Evolutionary conservation across 1,284 basidiomycete species (phyloP).

Genomic region (Puccinia brachypodii): DNA sequence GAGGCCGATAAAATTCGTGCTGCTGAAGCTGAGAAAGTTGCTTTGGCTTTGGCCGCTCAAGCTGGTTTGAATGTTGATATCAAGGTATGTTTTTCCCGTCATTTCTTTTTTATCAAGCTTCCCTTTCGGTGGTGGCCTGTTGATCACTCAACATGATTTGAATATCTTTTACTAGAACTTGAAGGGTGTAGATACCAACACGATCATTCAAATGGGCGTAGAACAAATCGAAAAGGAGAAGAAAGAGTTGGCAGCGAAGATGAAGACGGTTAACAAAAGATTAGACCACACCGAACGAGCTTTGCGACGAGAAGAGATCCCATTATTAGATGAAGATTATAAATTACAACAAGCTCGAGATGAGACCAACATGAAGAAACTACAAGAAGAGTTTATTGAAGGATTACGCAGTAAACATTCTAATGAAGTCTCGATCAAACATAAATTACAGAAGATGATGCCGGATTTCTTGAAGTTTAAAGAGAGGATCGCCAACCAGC

Average conservation of each 20-base stretch:
- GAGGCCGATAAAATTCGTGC: conserved; percentile 79
- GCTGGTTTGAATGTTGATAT: conserved; percentile 82
- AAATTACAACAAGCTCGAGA: conserved; percentile 78
- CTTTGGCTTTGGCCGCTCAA: conserved; percentile 78
- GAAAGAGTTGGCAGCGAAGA: conserved; percentile 77
- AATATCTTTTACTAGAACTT: conserved; percentile 64
- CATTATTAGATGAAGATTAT: conserved; percentile 83
- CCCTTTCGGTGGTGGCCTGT: background rate
- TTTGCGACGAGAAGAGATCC: conserved; percentile 88
- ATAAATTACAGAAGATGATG: conserved; percentile 72
- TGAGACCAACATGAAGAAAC: conserved; percentile 67
- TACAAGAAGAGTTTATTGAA: conserved; percentile 68
- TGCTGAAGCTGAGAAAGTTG: conserved; percentile 83
- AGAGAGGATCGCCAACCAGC: conserved; percentile 66
- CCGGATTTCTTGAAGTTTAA: conserved; percentile 70
- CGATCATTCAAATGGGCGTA: conserved; percentile 86
- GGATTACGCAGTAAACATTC: conserved; percentile 67
- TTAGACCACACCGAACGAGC: conserved; percentile 96
- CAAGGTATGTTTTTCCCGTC: conserved; percentile 64
- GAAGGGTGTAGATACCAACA: conserved; percentile 80
- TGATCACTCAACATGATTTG: background rate
- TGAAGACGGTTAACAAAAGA: conserved; percentile 82
- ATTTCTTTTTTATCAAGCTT: background rate
- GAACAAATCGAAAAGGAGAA: conserved; percentile 96
- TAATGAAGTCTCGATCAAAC: conserved; percentile 74